Base-by-base conservation (phyloP, 2,329 filamentous ascomycete species). In the Diplodia sapinea region DNA sequence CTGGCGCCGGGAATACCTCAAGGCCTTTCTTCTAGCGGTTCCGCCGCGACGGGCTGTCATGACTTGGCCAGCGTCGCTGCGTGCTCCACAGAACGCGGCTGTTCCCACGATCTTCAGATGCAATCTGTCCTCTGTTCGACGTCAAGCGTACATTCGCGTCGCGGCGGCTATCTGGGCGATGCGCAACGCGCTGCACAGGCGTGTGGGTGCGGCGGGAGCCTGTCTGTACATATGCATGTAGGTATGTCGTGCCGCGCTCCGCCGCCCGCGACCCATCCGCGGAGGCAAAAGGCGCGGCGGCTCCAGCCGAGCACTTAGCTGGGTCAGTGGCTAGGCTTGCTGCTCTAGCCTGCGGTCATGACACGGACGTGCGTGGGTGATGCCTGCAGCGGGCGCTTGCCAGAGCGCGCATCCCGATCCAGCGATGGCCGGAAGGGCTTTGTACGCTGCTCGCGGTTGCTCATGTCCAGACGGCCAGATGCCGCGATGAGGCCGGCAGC, bases 161-260 rank as follows among this genome's bases (percentile, higher is more conserved):
- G 47, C 59, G 50, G 59, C 62, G 62, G 62, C 49, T 54, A 65
- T 65, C 62, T 65, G 33, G 62, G 62, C 31, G 23, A 50, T 54
- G 49, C 54, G 62, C 62, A 65, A 38, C 9, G 50, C 51, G 50
- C 62, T 52, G 62, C 62, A 55, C 62, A 43, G 61, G 29, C 47
- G 61, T 64, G 50, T 38, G 62, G 62, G 62, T 36, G 62, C 59
- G 57, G 62, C 62, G 62, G 62, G 62, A 65, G 62, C 43, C 54
- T 67, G 65, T 51, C 52, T 54, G 61, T 59, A 67, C 65, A 67
- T 67, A 67, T 67, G 65, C 65, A 67, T 51, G 65, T 61, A 61
- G 47, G 54, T 57, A 67, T 67, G 65, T 67, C 65, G 55, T 67
- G 65, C 65, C 65, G 65, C 65, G 20, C 65, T 67, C 65, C 52